Conservation (phyloP, 2,329 filamentous ascomycete genomes). For the Plectosphaerella sp. region DNA sequence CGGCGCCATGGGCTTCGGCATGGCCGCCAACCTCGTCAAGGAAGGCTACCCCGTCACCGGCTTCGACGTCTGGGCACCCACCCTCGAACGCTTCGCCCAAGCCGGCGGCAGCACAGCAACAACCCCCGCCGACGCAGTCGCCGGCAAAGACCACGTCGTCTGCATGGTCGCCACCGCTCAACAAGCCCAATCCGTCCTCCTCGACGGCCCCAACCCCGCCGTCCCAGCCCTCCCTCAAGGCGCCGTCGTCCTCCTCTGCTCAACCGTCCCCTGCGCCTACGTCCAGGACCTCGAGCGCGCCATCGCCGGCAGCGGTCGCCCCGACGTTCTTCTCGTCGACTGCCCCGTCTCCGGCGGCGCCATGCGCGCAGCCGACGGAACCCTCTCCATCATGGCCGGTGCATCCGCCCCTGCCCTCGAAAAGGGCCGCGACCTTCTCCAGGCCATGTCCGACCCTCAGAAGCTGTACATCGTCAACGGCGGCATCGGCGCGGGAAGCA, state of each 20-base stretch:
- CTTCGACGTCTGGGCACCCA: slow-evolving; percentile 24
- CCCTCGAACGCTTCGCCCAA: slow-evolving; percentile 22
- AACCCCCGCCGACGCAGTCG: slow-evolving; percentile 30
- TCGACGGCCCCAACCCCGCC: slow-evolving; percentile 51
- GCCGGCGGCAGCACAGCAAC: slow-evolving; percentile 16
- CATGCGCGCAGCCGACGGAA: slow-evolving; percentile 50
- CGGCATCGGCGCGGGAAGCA: slow-evolving; percentile 54
- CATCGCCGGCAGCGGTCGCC: slow-evolving; percentile 8
- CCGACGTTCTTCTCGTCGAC: slow-evolving; percentile 43
- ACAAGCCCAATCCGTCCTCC: slow-evolving; percentile 63
- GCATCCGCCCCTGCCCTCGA: slow-evolving; percentile 31
- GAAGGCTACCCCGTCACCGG: slow-evolving; percentile 48
- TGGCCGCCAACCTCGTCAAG: slow-evolving; percentile 70
- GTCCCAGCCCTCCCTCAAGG: slow-evolving; percentile 11
- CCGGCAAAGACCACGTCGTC: slow-evolving; percentile 56
- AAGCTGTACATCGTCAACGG: slow-evolving; percentile 56
- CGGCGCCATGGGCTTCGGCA: slow-evolving; percentile 78
- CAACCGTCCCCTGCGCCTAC: slow-evolving; percentile 28
- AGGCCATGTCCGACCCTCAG: slow-evolving; percentile 23
- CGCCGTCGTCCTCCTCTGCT: slow-evolving; percentile 20
- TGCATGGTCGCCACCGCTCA: slow-evolving; percentile 73
- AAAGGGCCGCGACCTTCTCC: slow-evolving; percentile 18
- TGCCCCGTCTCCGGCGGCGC: slow-evolving; percentile 22
- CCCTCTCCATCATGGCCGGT: slow-evolving; percentile 69
- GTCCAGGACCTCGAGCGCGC: slow-evolving; percentile 6